These are phyloP conservation scores for Fraxinus americana DNA, from an alignment of 257 asterid species.

Conservation along the genomic window DNA sequence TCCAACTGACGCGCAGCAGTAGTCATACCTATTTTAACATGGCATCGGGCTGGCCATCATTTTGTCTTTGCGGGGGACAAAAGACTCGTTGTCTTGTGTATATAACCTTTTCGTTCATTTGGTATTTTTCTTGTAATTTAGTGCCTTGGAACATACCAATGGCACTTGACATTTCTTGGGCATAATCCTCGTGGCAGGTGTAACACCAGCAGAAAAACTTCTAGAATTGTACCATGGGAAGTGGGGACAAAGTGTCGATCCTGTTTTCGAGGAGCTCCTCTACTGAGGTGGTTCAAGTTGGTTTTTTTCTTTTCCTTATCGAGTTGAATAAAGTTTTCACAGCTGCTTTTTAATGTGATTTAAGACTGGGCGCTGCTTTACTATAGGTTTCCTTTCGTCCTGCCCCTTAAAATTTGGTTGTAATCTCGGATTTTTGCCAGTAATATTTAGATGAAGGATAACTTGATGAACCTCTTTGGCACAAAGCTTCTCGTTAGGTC, in stretches of 20 bases:
- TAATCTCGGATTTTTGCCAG: neutral
- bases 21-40: neutral
- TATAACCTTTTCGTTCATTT: no score
- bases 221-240: slow-evolving; percentile 84
- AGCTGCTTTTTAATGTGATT: neutral
- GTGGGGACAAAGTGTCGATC: slow-evolving; percentile 85
- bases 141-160: neutral
- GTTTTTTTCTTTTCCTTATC: neutral
- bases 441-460: neutral
- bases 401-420: slow-evolving; percentile 12
- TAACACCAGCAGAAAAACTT: slow-evolving; percentile 94
- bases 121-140: neutral
- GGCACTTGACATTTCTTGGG: slow-evolving; percentile 4
- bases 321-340: neutral
- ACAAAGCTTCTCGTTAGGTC: neutral
- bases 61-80: neutral
- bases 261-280: slow-evolving; percentile 84
- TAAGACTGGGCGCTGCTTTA: neutral
- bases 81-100: neutral
- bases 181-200: slow-evolving; percentile 43
- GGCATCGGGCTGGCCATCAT: neutral
- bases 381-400: slow-evolving; percentile 3
- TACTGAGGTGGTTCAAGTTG: slow-evolving; percentile 43
- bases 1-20: neutral
- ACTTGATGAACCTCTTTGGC: slow-evolving; percentile 7